Base-by-base conservation (phyloP, 192 early-diverging fungal species). In the Lobosporangium transversale region DNA sequence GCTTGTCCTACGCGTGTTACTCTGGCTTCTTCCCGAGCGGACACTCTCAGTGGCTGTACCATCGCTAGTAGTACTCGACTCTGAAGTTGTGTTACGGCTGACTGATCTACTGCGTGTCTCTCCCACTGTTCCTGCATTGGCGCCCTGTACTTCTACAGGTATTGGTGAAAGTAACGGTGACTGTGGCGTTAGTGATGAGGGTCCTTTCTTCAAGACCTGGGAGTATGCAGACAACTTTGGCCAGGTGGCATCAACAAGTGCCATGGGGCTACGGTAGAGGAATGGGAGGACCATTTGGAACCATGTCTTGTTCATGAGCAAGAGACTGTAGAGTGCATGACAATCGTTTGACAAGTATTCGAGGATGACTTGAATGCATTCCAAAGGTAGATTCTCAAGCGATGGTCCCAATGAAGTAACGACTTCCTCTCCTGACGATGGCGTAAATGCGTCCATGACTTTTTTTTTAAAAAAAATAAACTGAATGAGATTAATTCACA, bases 351-450 rank as follows among this genome's bases (percentile, higher is more conserved):
- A 64, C 37, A 79, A 68, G 48, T 66, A 55, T 24, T 50, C 56
- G 23, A 70, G 68, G 43, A 79, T 71, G 17, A 31, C 32, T 36
- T 79, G 68, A 37, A 79, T 79, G 78, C 78, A 73, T 49, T 79
- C 67, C 11, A 70, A 40, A 0, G 78, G 78, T 2, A 79, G 61
- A 26, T 30, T 62, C 23, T 79, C 64, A 2, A 75, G 62, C 15
- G 69, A 58, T 5, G 50, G 33, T 18, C 26, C 26, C 33, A 14
- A 2, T 33, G 20, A 42, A 17, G 35, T 33, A 29, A 31, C 30
- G 32, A 23, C 50, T 15, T 56, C 53, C 30, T n/a, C n/a, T n/a
- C n/a, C n/a, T n/a, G n/a, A 18, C 26, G 9, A 65, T 14, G 12
- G 23, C 8, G 20, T 35, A 27, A 21, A 48, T 20, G 33, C 18